These are phyloP conservation scores for Colletotrichum siamense DNA, from an alignment of 2,329 filamentous ascomycete genomes.

Conservation along the genomic window DNA sequence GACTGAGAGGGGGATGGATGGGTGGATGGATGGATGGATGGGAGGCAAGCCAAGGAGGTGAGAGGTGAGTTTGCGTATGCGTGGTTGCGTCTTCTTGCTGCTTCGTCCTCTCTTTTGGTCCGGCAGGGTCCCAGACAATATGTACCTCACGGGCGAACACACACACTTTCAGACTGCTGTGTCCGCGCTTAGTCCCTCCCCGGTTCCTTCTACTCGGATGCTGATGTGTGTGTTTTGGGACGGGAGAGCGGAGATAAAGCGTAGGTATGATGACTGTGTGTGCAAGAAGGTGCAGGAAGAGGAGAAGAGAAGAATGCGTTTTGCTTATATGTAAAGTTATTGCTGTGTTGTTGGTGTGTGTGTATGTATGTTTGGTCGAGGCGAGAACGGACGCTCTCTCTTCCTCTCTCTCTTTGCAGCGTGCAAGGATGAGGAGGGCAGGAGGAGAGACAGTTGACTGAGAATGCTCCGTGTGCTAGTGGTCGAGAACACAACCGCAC, in stretches of 20 bases:
- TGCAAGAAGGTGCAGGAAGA: background rate
- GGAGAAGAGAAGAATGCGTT: background rate
- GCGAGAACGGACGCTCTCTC: background rate
- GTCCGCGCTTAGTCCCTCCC: background rate
- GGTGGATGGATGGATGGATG: background rate
- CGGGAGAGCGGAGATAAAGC: background rate
- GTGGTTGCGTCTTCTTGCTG: constrained; percentile 1
- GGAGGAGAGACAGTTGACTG: background rate
- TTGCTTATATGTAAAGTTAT: background rate
- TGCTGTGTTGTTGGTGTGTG: background rate
- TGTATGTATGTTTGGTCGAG: background rate
- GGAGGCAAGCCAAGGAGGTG: background rate
- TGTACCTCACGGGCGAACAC: constrained; percentile 20
- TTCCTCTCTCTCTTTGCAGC: background rate
- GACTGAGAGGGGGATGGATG: background rate
- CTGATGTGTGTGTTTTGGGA: background rate
- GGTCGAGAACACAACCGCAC: background rate
- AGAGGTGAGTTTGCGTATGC: background rate
- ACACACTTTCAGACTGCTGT: background rate
- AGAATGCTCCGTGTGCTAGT: background rate
- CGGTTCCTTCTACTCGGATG: background rate
- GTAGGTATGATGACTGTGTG: background rate
- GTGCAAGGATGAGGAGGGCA: background rate
- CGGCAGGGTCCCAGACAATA: constrained; percentile 19
- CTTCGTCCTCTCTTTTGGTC: background rate